Base-by-base conservation (phyloP, 1,139 yeast species). In the Saccharomycopsis hybrid region DNA sequence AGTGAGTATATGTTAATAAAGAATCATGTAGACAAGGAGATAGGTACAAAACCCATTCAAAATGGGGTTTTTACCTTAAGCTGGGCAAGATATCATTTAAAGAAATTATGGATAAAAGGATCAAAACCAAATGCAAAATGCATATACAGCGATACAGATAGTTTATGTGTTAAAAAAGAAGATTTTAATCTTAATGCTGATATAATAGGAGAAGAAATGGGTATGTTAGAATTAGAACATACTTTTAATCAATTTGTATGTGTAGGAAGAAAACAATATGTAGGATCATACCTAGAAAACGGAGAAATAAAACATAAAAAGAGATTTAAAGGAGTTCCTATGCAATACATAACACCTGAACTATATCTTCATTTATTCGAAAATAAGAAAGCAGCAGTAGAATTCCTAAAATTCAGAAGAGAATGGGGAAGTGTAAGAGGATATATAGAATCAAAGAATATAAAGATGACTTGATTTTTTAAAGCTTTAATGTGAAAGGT, bases 231-330 rank as follows among this genome's bases (percentile, higher is more conserved):
- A 41, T 33, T 47, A 41, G 41, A 47, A 47, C 46, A 47, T 47
- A 47, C 18, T 7, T 41, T 47, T 35, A 29, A 27, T 7, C 38
- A 41, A 35, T 25, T 41, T 8, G 36, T 41, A 1, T 41, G 49
- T 47, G 46, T 25, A 28, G 49, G 49, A 29, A 41, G 37, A 25
- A 41, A 47, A 37, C 49, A 47, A 47, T 43, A 38, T 47, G 44
- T 43, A 25, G 50, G 50, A 9, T 25, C 38, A 5, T 43, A 47
- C 33, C 13, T 47, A n/a, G 37, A 5, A 42, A 28, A 47, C 32
- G 38, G 38, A 30, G 47, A 31, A 43, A 40, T 43, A n/a, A 37
- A 43, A 5, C 38, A 43, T 31, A 37, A 43, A 31, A 47, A 47
- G 31, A 47, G 50, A 47, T 47, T 47, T 42, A 41, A 47, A 35